Evolutionary conservation across 352 stramenopile species (phyloP), one percentile per base, ranked within the genome.

Genomic region (Phytophthora capsici): DNA sequence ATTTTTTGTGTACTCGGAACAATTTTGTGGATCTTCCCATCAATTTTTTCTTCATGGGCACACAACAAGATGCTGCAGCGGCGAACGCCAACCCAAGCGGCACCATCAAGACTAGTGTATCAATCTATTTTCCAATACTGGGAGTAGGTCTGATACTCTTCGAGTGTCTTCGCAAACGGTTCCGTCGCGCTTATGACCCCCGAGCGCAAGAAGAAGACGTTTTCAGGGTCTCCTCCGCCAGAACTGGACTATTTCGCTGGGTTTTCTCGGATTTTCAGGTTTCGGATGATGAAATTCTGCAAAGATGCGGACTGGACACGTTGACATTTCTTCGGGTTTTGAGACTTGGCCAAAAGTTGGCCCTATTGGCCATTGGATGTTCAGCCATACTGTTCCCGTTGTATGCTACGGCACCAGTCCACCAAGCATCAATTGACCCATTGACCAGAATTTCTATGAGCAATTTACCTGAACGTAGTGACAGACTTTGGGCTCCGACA

Each of bases 371-470:
- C 8, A 60, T 94, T 23, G 48, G n/a, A 16, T 78, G 88, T 34
- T 93, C 84, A 0, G 71, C 44, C 2, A 61, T 75, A 53, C 71
- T 94, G 14, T 90, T 94, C 48, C 84, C 86, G 12, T 56, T 94
- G 36, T 94, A 89, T 36, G 84, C 81, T 32, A 91, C 84, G 8
- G 80, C 80, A 16, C 65, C 10, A 5, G 53, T 46, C 12, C 75
- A 58, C 4, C 71, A 26, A 47, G 52, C 40, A 20, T 50, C 56
- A 5, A 68, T 87, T 32, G 86, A 94, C 38, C 71, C 80, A 13
- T 53, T 94, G 25, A 74, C 77, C 37, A 67, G 69, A 23, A 89
- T 94, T 57, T 91, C 75, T 26, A 90, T 94, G 83, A 91, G 81
- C 28, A 94, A 92, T 61, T 63, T 94, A 49, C 63, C 71, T 2